Evolutionary conservation across 768 basidiomycete species (phyloP), one percentile per base, ranked within the genome.

Genomic region (Panus rudis): DNA sequence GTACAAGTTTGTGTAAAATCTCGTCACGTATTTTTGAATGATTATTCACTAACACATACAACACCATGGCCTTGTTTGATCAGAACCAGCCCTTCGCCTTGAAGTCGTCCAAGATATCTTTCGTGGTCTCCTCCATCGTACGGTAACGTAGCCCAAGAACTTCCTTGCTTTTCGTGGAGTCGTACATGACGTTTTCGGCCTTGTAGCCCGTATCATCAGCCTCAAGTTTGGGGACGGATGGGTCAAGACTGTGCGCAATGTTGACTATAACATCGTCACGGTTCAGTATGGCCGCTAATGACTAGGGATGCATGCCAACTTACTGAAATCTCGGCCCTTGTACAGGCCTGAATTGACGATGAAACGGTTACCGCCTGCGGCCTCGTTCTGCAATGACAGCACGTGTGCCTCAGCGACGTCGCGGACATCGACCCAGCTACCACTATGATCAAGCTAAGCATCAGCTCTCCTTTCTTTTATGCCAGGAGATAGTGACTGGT

Each of bases 111-210:
- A 75, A 39, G 6, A 59, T 63, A 45, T 71, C 76, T 41, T 46
- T 63, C 6, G 67, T 59, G 7, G 63, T 62, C 50, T 73, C 65
- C 47, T 63, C 65, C 30, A 65, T 62, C 3, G 62, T 60, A 12
- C 59, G 60, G 42, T 68, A 75, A 45, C 64, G 63, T 13, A 75
- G 41, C 3, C 71, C 70, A 4, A 76, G 56, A 2, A 76, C 56
- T 26, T 58, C 60, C 26, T 52, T 53, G 10, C 57, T 63, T 52
- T 76, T 76, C 4, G 55, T 26, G 3, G 60, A 57, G 40, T 67
- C 52, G 38, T 64, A 61, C 17, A 52, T 28, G 3, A 55, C 53
- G n/a, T 49, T 55, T 6, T 42, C 48, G 37, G 38, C 54, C 43
- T 57, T 55, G 42, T 53, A 51, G n/a, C n/a, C n/a, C 4, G 38